These are phyloP conservation scores for Coniferiporia sulphurascens DNA, from an alignment of 1,284 basidiomycete species.

Conservation along the genomic window DNA sequence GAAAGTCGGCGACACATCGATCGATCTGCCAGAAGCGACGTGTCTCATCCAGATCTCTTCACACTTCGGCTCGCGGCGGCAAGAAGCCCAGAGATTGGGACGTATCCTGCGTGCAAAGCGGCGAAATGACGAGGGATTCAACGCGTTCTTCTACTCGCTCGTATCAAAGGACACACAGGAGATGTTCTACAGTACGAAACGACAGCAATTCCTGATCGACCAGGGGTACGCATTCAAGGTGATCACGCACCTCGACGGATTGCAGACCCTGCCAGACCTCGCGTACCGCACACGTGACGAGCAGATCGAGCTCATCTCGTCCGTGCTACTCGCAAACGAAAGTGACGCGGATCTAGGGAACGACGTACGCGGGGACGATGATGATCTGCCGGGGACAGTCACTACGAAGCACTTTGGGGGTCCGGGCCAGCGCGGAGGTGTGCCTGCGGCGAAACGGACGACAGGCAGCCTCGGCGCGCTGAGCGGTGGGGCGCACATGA, in stretches of 20 bases:
- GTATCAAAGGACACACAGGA: conserved; percentile 99
- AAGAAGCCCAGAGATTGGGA: conserved; percentile 63
- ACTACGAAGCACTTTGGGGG: conserved; percentile 71
- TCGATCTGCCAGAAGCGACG: conserved; percentile 98
- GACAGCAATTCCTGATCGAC: conserved; percentile 98
- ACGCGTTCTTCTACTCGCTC: conserved; percentile 99
- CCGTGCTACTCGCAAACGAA: conserved; percentile 89
- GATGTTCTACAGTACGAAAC: conserved; percentile 99
- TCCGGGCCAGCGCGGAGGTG: conserved; percentile 28
- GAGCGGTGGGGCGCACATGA: conserved; percentile 86
- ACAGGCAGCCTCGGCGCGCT: conserved; percentile 82
- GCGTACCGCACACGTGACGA: conserved; percentile 90
- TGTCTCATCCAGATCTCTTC: conserved; percentile 99
- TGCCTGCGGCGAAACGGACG: conserved; percentile 75
- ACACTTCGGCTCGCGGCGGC: conserved; percentile 96
- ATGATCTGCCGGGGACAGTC: conserved; percentile 75
- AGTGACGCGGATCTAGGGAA: conserved; percentile 86
- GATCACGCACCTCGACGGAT: conserved; percentile 94
- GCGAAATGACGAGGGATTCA: conserved; percentile 98
- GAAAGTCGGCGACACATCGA: conserved; percentile 99
- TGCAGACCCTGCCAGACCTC: conserved; percentile 82
- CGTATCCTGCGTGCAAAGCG: conserved; percentile 96
- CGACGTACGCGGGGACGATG: conserved; percentile 70
- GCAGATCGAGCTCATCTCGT: conserved; percentile 92
- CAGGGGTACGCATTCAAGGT: conserved; percentile 99